Conservation (phyloP, 2,329 filamentous ascomycete genomes). For the Periconia sp. region DNA sequence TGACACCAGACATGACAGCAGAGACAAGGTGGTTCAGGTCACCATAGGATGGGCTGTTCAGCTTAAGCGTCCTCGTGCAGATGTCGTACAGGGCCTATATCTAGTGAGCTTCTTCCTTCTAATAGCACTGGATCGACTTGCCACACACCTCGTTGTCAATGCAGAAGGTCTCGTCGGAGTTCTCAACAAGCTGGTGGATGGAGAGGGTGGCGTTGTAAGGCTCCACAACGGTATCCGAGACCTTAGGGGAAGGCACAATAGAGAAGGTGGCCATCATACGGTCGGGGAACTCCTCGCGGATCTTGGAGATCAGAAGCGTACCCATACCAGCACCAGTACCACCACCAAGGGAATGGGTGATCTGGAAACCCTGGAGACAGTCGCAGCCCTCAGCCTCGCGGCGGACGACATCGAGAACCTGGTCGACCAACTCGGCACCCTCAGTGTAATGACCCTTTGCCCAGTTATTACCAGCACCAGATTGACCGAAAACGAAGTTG, state of each 20-base stretch:
- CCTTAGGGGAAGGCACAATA: slow-evolving; percentile 97
- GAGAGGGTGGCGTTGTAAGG: slow-evolving; percentile 99
- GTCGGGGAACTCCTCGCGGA: slow-evolving; percentile 99
- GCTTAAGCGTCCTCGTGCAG: slow-evolving; percentile 99
- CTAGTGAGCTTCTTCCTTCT: too few species aligned
- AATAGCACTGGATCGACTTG: too few species aligned
- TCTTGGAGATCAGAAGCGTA: slow-evolving; percentile 99
- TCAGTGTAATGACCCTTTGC: slow-evolving; percentile 99
- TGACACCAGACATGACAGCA: slow-evolving; percentile 99
- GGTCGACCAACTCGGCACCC: slow-evolving; percentile 97
- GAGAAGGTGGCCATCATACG: slow-evolving; percentile 99
- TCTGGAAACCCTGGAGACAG: slow-evolving; percentile 99
- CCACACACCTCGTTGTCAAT: slow-evolving; percentile 87
- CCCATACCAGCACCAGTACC: slow-evolving; percentile 99
- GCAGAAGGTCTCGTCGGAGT: slow-evolving; percentile 99
- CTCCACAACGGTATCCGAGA: slow-evolving; percentile 99
- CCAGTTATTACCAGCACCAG: slow-evolving; percentile 99
- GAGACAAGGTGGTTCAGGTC: slow-evolving; percentile 99
- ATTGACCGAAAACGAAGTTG: slow-evolving; percentile 99
- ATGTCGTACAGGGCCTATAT: slow-evolving; percentile 98
- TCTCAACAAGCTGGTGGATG: slow-evolving; percentile 98
- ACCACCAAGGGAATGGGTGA: slow-evolving; percentile 99
- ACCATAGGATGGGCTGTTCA: slow-evolving; percentile 96
- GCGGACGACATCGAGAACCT: slow-evolving; percentile 97
- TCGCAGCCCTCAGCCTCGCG: slow-evolving; percentile 98